Evolutionary conservation across 805 yeast species (phyloP), one percentile per base, ranked within the genome.

Genomic region (Kregervanrija delftensis): DNA sequence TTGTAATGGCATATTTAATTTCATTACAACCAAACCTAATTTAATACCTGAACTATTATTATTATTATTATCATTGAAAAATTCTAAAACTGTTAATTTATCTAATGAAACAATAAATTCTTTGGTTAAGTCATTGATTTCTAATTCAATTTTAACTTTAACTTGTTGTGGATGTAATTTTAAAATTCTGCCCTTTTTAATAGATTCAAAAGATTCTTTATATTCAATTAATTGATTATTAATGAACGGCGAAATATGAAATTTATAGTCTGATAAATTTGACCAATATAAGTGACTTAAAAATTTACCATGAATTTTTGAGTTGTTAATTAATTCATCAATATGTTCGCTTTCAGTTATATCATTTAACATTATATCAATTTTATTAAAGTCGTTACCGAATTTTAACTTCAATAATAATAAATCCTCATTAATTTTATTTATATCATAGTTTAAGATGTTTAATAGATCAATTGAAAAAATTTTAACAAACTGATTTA

Each of bases 201-300:
- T 45, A 0, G 56, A 48, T 4, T 67, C 54, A 58, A 68, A 91
- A 3, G 57, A 55, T 2, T 30, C 15, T 34, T 58, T 54, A 54
- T 77, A 87, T 1, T 53, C 49, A 1, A 70, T 65, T 44, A 81
- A 66, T 28, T 66, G 63, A 0, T 57, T 37, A 30, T 67, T 57
- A 2, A 88, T 61, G 1, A 45, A 54, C 0, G 52, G 50, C 0
- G 95, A 93, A 2, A 81, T 54, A 8, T 54, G 58, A 51, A 79
- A 72, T n/a, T 59, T 56, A 31, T 69, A 71, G 5, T 65, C 61
- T 30, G 68, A 55, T n/a, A 75, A 55, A 4, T 71, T 66, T 0
- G 90, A 87, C 99, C 99, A 91, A 59, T 81, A 91, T 14, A 85
- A 61, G 48, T 83, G 77, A 1, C 96, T 88, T 10, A 91, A 64